Evolutionary conservation across 2,329 filamentous ascomycete genomes (phyloP).

Genomic region (Aspergillus sp.): DNA sequence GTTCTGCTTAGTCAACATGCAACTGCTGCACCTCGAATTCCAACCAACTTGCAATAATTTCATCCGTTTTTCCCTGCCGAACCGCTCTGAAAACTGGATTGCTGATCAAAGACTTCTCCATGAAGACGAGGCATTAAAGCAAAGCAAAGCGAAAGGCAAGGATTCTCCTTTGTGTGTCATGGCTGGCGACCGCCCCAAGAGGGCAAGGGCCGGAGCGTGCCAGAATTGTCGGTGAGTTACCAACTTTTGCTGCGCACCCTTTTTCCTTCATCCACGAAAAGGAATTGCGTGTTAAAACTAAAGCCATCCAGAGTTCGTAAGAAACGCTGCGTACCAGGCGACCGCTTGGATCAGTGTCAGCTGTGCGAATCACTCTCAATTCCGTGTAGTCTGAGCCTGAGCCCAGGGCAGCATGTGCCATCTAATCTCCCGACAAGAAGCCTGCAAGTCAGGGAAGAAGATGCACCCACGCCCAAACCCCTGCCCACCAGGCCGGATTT

Average conservation of each 20-base stretch:
- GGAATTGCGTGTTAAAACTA: too few relatives aligned
- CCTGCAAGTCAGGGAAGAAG: background rate
- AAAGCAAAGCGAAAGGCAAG: background rate
- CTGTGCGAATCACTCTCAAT: constrained; percentile 9
- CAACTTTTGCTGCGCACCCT: background rate
- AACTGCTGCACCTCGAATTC: background rate
- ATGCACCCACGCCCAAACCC: background rate
- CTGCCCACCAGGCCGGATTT: too few relatives aligned
- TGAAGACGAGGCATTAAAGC: background rate
- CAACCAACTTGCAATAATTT: background rate
- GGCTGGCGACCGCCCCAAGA: constrained; percentile 2
- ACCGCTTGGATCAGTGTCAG: constrained; percentile 6
- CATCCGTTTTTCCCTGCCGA: background rate
- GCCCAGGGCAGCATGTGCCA: background rate
- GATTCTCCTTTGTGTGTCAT: background rate
- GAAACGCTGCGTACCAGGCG: constrained; percentile 12
- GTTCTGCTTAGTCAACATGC: background rate
- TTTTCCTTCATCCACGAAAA: too few relatives aligned
- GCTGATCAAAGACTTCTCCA: background rate
- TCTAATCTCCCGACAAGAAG: background rate
- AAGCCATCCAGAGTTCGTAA: constrained; percentile 6
- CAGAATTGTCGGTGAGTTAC: constrained; percentile 9
- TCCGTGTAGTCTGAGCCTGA: constrained; percentile 8
- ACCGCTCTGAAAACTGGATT: background rate
- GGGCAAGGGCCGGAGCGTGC: constrained; percentile 10